A percentile compares a stretch with the other conserved stretches of the same genome.
Conservation (phyloP, 768 basidiomycete species). For the Kwoniella sp. region DNA sequence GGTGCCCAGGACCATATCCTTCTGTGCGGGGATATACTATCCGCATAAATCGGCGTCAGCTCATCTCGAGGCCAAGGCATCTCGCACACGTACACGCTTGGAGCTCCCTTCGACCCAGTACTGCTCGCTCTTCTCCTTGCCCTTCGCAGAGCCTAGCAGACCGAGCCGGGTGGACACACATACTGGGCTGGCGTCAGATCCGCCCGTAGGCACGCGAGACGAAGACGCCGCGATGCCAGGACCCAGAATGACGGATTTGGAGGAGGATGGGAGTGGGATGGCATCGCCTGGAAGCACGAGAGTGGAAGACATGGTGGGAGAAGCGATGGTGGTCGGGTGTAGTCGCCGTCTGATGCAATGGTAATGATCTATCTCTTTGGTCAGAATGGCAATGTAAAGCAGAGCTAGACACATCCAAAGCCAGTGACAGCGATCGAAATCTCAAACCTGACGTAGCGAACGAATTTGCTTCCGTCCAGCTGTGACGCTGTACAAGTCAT, state of each 20-base stretch:
- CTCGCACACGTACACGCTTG: conserved; percentile 75
- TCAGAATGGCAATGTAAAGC: no score
- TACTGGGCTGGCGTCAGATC: conserved; percentile 46
- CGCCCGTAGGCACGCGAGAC: conserved; percentile 43
- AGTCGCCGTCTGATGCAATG: no score
- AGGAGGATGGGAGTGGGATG: conserved; percentile 57
- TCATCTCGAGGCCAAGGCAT: conserved; percentile 1
- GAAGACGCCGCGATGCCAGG: conserved; percentile 63
- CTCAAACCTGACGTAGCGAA: no score
- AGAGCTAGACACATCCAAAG: no score
- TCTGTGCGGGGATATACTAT: conserved; percentile 84
- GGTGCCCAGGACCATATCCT: conserved; percentile 83
- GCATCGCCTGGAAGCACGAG: conserved; percentile 75
- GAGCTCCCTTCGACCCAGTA: conserved; percentile 89
- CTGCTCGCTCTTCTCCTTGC: conserved; percentile 58
- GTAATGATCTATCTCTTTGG: no score
- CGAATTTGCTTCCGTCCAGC: no score
- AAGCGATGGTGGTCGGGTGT: no score
- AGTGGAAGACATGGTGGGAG: no score
- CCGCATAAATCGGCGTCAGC: neutral
- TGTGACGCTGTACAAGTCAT: no score
- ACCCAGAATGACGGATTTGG: conserved; percentile 63
- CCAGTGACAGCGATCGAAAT: no score
- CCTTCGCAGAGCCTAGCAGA: conserved; percentile 25
- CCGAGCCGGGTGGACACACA: conserved; percentile 48